Percentiles rank a stretch among this genome's conserved stretches.
phyloP scores from a whole-genome alignment of 75 land plant species.

The Sequoia sempervirens region DNA sequence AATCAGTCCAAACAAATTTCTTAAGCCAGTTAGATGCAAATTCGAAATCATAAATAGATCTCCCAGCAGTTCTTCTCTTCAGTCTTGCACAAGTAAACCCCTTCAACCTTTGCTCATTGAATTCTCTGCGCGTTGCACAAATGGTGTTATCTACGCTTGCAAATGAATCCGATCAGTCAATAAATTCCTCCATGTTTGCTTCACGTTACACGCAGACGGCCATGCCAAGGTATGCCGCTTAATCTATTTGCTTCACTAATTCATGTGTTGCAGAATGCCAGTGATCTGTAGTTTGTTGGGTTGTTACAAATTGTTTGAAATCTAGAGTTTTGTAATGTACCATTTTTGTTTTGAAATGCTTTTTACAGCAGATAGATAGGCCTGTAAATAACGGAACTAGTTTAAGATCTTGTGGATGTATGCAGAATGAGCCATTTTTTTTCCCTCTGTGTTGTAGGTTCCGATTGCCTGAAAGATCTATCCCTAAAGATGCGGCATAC shows the following conservation, averaged over 20 bases:
- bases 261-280: background rate
- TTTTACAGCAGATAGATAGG: background rate
- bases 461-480: constrained; percentile 14
- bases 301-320: too few species aligned
- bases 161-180: constrained; percentile 10
- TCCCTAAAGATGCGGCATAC: constrained; percentile 37
- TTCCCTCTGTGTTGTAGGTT: constrained; percentile 9
- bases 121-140: too few species aligned
- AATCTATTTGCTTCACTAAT: background rate
- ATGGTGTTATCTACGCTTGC: too few species aligned
- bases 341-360: background rate
- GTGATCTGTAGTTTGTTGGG: too few species aligned
- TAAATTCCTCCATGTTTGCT: constrained; percentile 43
- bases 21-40: too few species aligned
- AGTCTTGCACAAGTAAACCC: too few species aligned
- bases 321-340: constrained; percentile 10
- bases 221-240: constrained; percentile 28
- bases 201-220: constrained; percentile 42
- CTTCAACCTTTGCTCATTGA: too few species aligned
- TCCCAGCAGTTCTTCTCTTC: too few species aligned
- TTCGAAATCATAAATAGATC: too few species aligned
- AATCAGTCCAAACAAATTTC: too few species aligned
- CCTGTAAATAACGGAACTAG: too few species aligned
- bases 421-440: background rate
- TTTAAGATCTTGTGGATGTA: background rate